Base-by-base conservation (phyloP, 1,284 basidiomycete genomes). In the Moniliophthora roreri region DNA sequence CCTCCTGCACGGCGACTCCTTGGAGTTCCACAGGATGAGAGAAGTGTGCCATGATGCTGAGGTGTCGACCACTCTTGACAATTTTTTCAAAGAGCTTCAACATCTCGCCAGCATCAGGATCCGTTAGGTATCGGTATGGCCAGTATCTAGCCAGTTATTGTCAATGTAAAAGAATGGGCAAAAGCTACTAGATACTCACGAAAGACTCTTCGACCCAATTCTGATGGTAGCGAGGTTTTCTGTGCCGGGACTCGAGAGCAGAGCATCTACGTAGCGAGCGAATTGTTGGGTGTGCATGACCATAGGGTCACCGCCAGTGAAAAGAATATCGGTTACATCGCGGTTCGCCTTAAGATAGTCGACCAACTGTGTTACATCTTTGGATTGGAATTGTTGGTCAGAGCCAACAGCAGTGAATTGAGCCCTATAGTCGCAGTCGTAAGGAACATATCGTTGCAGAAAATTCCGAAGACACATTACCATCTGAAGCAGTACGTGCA, bases 401-500 rank as follows among this genome's bases (percentile, higher is more conserved):
- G 41, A 44, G 21, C 41, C 41, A 13, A 44, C 41, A 23, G 41
- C 41, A 4, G 41, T 44, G 20, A 44, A 44, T 13, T 44, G 41
- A 23, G 41, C 41, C 41, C 41, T 44, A 13, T 15, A 44, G 20
- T 13, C n/a, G n/a, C n/a, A n/a, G 11, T 32, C 28, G 28, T 32
- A 11, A 40, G 21, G 11, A 3, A 20, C 6, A 5, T 23, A 4
- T 23, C 15, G 13, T 23, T 18, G 11, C 13, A 44, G 13, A 3
- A 15, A 20, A 44, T 15, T 23, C 13, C 6, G 21, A 6, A 26
- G 26, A 23, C 3, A 26, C 6, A 10, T 6, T 18, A 44, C 41
- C 41, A 44, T 44, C 41, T 3, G 41, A 44, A 44, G 21, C 41
- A 44, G 20, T 44, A 44, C 13, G 41, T 44, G 41, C 41, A 44